Conservation (phyloP, 495 filamentous ascomycete genomes). For the Thozetella sp. region DNA sequence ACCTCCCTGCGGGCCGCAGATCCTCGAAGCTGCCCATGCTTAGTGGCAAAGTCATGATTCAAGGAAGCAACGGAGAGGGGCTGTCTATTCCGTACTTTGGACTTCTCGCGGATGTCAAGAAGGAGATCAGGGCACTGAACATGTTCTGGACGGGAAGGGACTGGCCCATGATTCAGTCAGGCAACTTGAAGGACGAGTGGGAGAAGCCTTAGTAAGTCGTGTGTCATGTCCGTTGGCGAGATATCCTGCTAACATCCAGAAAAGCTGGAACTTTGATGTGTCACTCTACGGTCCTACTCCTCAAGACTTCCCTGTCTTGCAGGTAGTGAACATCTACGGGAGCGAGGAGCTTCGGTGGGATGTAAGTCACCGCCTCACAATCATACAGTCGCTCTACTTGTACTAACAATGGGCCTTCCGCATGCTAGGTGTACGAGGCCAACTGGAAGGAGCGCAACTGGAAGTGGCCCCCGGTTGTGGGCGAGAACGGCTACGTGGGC, state of each 20-base stretch:
- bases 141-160: not conserved
- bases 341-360: constrained; percentile 25
- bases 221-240: not conserved
- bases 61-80: constrained; percentile 6
- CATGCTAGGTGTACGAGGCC: constrained; percentile 16
- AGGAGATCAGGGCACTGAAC: not conserved
- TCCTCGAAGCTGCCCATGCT: constrained; percentile 3
- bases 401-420: constrained; percentile 3
- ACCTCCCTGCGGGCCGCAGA: constrained; percentile 1
- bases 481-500: constrained; percentile 18
- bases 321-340: constrained; percentile 18
- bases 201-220: constrained; percentile 9
- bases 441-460: constrained; percentile 20
- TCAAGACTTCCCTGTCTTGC: constrained; percentile 13
- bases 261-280: constrained; percentile 12
- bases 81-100: constrained; percentile 6
- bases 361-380: constrained; percentile 6
- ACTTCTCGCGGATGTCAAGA: not conserved
- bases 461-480: constrained; percentile 17
- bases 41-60: constrained; percentile 9
- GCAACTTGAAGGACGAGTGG: not conserved
- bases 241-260: not conserved
- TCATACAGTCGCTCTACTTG: not conserved
- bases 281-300: not conserved
- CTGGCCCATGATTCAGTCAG: not conserved